A percentile compares a stretch with the other conserved stretches of the same genome.
Evolutionary conservation across 2,329 filamentous ascomycete genomes (phyloP).

Genomic region (Cytospora piceae): DNA sequence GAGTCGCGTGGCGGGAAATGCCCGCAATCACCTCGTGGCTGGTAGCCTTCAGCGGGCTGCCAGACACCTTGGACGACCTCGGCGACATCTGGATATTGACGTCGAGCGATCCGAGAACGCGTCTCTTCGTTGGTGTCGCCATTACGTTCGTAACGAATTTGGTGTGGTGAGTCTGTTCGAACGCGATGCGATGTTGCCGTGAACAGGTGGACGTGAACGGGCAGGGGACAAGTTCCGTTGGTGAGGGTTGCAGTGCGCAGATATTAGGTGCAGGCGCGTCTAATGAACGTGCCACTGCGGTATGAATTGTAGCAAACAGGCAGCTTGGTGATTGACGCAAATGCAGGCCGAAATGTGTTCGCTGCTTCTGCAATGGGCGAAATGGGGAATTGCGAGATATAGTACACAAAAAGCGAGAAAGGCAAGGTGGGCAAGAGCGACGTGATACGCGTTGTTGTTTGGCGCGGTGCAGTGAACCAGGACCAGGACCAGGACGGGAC

Average conservation of each 20-base stretch:
- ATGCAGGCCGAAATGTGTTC: too few relatives aligned
- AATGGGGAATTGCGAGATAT: neutral
- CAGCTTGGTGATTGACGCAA: too few relatives aligned
- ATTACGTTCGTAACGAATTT: slow-evolving; percentile 26
- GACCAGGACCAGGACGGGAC: slow-evolving; percentile 1
- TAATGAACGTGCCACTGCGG: neutral
- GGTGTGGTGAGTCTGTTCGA: neutral
- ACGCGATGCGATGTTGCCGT: slow-evolving; percentile 16
- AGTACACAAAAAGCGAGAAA: neutral
- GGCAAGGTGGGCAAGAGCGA: neutral
- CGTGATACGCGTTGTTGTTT: slow-evolving; percentile 25
- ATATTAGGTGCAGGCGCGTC: slow-evolving; percentile 9
- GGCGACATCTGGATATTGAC: slow-evolving; percentile 42
- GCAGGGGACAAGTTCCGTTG: slow-evolving; percentile 6
- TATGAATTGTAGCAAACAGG: neutral
- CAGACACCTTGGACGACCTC: slow-evolving; percentile 15
- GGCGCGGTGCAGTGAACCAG: slow-evolving; percentile 8
- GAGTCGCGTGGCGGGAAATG: slow-evolving; percentile 22
- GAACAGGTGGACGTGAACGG: neutral
- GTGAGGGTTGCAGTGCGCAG: neutral
- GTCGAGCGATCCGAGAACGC: slow-evolving; percentile 53
- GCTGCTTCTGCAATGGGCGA: neutral
- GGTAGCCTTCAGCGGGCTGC: slow-evolving; percentile 20
- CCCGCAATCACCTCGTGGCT: slow-evolving; percentile 12
- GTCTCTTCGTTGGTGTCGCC: slow-evolving; percentile 50